Base-by-base conservation (phyloP, 108 stramenopile species). In the Chaetoceros tenuissimus region DNA sequence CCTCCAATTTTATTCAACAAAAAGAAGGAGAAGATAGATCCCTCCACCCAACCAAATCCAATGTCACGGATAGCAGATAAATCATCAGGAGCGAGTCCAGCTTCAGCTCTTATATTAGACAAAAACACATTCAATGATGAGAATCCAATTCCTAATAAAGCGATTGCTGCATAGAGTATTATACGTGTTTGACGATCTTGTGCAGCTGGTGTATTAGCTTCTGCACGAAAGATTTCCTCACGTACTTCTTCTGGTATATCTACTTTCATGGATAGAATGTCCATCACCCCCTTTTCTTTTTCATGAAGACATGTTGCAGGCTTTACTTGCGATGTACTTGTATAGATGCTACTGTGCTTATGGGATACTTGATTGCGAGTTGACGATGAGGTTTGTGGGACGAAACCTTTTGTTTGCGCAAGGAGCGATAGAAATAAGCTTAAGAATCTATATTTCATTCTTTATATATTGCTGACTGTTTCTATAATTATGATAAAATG, bases 1-100 rank as follows among this genome's bases (percentile, higher is more conserved):
- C 90, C 90, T 21, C 86, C 86, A 52, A 84, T 68, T 48, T 83
- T 85, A 60, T 81, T 92, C 18, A 60, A 64, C n/a, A 92, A 82
- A 0, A 92, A 59, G 55, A 85, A 84, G 22, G 58, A 46, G 19
- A 48, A 54, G 0, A 91, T 0, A 2, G 61, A 51, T 16, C 46
- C 40, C 31, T 79, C 57, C 3, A 88, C 80, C 86, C 86, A 92
- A 24, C 67, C 84, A 74, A 86, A 92, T 0, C 84, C 86, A 31
- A 69, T 62, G 20, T 82, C 71, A 3, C 49, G 52, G 31, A 89
- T 58, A 24, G 40, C 18, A 45, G 24, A 43, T 3, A 57, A 23
- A 13, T 62, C 69, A 18, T 25, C 28, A 17, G 55, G 51, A 0
- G 74, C 68, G 10, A 66, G 55, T 0, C 73, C 73, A 22, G 73